Evolutionary conservation across 2,329 filamentous ascomycete species (phyloP).

Genomic region (Emmonsiellopsis sp.): DNA sequence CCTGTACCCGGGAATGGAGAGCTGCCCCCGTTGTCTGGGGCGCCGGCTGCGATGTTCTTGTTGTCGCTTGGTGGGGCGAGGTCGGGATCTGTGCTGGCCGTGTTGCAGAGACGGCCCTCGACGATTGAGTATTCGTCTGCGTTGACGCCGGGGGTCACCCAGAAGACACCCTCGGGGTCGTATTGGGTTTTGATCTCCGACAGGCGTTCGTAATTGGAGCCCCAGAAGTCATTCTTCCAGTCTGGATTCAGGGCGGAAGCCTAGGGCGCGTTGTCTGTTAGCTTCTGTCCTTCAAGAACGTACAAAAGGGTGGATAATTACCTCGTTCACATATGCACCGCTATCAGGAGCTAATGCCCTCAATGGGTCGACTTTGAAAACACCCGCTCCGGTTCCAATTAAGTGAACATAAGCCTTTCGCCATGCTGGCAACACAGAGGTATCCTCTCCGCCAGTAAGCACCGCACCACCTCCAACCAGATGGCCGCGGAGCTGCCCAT

Average conservation of each 20-base stretch:
- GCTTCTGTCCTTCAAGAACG: not conserved
- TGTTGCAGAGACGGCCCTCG: conserved; percentile 3
- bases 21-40: not conserved
- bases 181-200: conserved; percentile 31
- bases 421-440: conserved; percentile 10
- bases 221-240: conserved; percentile 34
- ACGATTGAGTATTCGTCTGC: conserved; percentile 28
- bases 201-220: conserved; percentile 29
- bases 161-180: conserved; percentile 37
- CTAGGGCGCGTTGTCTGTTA: not conserved
- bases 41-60: not conserved
- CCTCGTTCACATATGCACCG: conserved; percentile 35
- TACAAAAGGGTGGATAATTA: not conserved
- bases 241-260: conserved; percentile 22
- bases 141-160: conserved; percentile 41
- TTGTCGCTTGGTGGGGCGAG: conserved; percentile 1
- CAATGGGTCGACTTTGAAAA: conserved; percentile 22
- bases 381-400: conserved; percentile 16
- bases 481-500: conserved; percentile 13
- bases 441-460: conserved; percentile 17
- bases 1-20: not conserved
- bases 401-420: conserved; percentile 9
- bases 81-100: not conserved
- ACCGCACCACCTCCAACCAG: conserved; percentile 28
- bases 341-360: conserved; percentile 28